These are phyloP conservation scores for Arthrobotrys pseudoclavata DNA, from an alignment of 2,329 filamentous ascomycete species.

Conservation along the genomic window DNA sequence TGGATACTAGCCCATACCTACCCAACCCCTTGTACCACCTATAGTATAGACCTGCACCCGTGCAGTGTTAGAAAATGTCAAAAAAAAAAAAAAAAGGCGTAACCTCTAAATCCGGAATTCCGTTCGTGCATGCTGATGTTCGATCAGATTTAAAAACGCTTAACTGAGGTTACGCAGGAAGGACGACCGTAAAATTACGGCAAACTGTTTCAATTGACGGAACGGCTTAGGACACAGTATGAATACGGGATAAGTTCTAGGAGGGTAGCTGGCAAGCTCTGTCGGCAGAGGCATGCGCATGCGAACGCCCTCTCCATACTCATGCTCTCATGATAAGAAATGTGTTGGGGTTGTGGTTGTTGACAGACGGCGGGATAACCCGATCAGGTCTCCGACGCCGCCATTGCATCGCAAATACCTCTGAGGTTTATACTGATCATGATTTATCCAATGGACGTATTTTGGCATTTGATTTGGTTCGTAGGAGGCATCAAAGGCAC, in stretches of 20 bases:
- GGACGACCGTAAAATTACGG: constrained; percentile 16
- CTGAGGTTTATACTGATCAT: too few species aligned
- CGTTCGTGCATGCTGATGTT: constrained; percentile 3
- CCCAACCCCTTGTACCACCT: constrained; percentile 12
- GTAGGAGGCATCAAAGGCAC: too few species aligned
- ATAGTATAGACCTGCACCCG: background rate
- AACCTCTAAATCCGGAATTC: constrained; percentile 45
- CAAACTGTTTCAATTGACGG: constrained; percentile 25
- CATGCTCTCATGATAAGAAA: background rate
- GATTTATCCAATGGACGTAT: too few species aligned
- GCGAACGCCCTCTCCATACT: background rate
- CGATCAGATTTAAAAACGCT: background rate
- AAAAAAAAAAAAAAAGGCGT: constrained; percentile 4
- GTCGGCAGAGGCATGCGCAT: background rate
- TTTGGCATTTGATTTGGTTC: too few species aligned
- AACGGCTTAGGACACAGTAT: background rate
- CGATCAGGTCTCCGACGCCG: constrained; percentile 20
- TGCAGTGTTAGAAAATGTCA: constrained; percentile 13
- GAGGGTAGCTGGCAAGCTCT: background rate
- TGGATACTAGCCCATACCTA: background rate
- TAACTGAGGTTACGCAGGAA: constrained; percentile 40
- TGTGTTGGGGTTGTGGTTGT: constrained; percentile 29
- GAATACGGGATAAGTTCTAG: background rate
- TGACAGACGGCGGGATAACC: constrained; percentile 18
- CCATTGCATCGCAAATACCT: constrained; percentile 1